Evolutionary conservation across 1,139 yeast genomes (phyloP).

Genomic region (Candida glucosophila): DNA sequence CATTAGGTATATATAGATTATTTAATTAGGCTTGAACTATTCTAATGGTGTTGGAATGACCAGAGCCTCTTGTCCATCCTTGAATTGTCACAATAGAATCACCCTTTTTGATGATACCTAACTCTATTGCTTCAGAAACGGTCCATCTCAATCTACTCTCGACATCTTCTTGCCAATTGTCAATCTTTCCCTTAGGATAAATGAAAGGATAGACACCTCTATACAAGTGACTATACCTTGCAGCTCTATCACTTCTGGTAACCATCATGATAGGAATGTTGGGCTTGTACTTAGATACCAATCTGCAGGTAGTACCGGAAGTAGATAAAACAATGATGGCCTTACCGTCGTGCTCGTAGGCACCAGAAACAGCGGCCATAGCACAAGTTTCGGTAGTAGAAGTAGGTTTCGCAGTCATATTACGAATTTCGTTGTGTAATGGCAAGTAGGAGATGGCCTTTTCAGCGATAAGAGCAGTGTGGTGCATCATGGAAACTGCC

Average conservation of each 20-base stretch:
- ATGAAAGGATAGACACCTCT: slow-evolving; percentile 98
- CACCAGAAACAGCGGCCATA: slow-evolving; percentile 92
- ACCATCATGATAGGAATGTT: slow-evolving; percentile 96
- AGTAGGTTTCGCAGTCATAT: slow-evolving; percentile 81
- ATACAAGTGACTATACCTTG: slow-evolving; percentile 92
- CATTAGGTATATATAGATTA: no score
- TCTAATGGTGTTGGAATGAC: slow-evolving; percentile 98
- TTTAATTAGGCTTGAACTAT: slow-evolving; percentile 39
- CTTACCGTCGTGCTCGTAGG: slow-evolving; percentile 93
- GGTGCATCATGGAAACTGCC: slow-evolving; percentile 98
- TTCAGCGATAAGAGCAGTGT: slow-evolving; percentile 94
- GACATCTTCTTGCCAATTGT: slow-evolving; percentile 94
- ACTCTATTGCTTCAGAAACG: slow-evolving; percentile 78
- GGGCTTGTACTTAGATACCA: slow-evolving; percentile 96
- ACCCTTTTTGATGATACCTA: slow-evolving; percentile 81
- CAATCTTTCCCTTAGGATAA: slow-evolving; percentile 57
- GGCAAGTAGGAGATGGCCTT: slow-evolving; percentile 89
- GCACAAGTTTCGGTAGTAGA: slow-evolving; percentile 96
- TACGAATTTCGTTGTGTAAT: slow-evolving; percentile 81
- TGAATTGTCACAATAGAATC: slow-evolving; percentile 91
- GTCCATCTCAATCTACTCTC: slow-evolving; percentile 94
- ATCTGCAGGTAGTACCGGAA: slow-evolving; percentile 91
- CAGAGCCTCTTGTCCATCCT: slow-evolving; percentile 99
- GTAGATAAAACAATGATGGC: slow-evolving; percentile 96
- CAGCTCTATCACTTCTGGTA: slow-evolving; percentile 88